These are phyloP conservation scores for Fusarium abutilonis DNA, from an alignment of 2,329 filamentous ascomycete species.

Conservation along the genomic window DNA sequence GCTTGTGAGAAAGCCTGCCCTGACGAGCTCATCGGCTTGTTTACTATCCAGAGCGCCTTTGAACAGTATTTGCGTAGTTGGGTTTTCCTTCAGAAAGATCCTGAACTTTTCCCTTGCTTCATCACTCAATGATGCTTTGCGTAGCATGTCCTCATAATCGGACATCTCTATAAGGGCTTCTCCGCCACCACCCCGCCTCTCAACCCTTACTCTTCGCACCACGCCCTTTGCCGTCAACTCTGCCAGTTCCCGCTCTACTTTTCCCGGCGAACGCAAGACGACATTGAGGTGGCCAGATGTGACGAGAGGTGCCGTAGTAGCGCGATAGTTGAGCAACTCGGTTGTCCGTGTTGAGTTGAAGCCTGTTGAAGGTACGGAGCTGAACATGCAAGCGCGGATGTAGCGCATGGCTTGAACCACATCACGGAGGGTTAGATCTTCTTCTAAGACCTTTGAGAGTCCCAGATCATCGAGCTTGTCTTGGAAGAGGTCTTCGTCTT, in stretches of 20 bases:
- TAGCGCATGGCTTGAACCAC: slow-evolving; percentile 72
- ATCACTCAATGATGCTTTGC: slow-evolving; percentile 51
- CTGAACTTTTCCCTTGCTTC: slow-evolving; percentile 62
- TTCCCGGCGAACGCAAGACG: slow-evolving; percentile 69
- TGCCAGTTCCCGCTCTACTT: slow-evolving; percentile 73
- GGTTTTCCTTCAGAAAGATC: slow-evolving; percentile 60
- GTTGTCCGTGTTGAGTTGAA: slow-evolving; percentile 72
- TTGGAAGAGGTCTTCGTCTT: slow-evolving; percentile 48
- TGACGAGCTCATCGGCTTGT: slow-evolving; percentile 68
- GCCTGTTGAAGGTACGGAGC: slow-evolving; percentile 68
- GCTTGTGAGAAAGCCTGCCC: slow-evolving; percentile 73
- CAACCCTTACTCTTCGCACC: slow-evolving; percentile 71
- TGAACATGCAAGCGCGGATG: slow-evolving; percentile 71
- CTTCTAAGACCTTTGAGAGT: slow-evolving; percentile 62
- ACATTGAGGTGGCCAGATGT: slow-evolving; percentile 73
- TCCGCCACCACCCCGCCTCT: slow-evolving; percentile 67
- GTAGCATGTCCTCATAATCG: slow-evolving; percentile 64
- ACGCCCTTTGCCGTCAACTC: slow-evolving; percentile 66
- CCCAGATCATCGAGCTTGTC: slow-evolving; percentile 69
- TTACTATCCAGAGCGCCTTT: slow-evolving; percentile 51
- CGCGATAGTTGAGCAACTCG: slow-evolving; percentile 70
- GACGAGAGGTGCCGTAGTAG: slow-evolving; percentile 69
- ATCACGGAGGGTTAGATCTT: slow-evolving; percentile 67
- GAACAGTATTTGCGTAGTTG: slow-evolving; percentile 52
- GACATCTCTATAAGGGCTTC: slow-evolving; percentile 70